phyloP scores from a whole-genome alignment of 768 basidiomycete genomes.

The Boletus rex-veris region DNA sequence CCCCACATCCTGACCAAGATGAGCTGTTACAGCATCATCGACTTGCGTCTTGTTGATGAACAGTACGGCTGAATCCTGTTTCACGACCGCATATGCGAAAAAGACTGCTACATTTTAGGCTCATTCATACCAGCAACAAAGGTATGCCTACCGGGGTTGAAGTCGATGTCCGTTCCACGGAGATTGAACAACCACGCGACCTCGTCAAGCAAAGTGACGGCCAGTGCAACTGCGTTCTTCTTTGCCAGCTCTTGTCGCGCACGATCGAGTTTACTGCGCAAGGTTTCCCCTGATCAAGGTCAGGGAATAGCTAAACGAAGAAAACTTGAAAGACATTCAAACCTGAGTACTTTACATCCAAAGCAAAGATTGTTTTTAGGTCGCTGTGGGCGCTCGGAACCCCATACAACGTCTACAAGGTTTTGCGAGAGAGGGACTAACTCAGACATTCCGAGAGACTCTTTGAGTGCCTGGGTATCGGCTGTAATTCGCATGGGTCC shows the following conservation, averaged over 20 bases:
- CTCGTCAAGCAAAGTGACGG: conserved; percentile 90
- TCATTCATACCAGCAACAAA: not conserved
- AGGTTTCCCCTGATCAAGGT: conserved; percentile 47
- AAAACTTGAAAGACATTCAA: conserved; percentile 1
- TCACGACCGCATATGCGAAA: conserved; percentile 87
- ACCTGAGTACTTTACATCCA: conserved; percentile 77
- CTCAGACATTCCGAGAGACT: conserved; percentile 56
- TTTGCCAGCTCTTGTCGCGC: conserved; percentile 66
- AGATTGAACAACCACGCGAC: conserved; percentile 94
- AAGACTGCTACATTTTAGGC: conserved; percentile 53
- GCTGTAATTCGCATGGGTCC: conserved; percentile 33
- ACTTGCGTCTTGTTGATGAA: conserved; percentile 62
- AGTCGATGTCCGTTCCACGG: conserved; percentile 88
- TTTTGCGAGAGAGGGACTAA: conserved; percentile 69
- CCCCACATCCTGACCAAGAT: conserved; percentile 59
- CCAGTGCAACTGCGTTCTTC: conserved; percentile 53
- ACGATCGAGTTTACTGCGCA: conserved; percentile 61
- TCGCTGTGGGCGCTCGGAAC: conserved; percentile 56
- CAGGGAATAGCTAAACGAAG: not conserved
- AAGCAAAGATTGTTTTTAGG: conserved; percentile 67
- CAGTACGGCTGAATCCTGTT: conserved; percentile 50
- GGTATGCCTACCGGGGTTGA: conserved; percentile 57
- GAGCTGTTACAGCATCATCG: conserved; percentile 36
- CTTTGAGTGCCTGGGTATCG: conserved; percentile 62
- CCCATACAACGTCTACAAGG: conserved; percentile 80